Evolutionary conservation across 2,329 filamentous ascomycete genomes (phyloP), one percentile per base, ranked within the genome.

Genomic region (Calonectria crousiana): DNA sequence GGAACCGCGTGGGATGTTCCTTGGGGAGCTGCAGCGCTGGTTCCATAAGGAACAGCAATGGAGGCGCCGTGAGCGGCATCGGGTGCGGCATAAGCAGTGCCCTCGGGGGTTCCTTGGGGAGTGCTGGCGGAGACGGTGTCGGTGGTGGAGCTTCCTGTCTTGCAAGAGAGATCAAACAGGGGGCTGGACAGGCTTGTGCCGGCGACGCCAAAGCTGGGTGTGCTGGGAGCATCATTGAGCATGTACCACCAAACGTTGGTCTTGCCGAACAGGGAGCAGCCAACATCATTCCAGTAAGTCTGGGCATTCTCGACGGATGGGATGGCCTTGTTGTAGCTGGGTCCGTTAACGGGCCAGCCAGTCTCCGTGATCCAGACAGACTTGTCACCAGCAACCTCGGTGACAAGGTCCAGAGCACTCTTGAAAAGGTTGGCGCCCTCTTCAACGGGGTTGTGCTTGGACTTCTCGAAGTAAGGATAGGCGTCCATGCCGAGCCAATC

Each of bases 321-420:
- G 13, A 93, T 89, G 51, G 91, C 94, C 64, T 90, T 82, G 78
- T 92, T 92, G 75, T 89, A 85, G 1, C 86, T 89, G 77, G 90
- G 86, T 71, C 95, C 95, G 80, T 89, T 92, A 68, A 95, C 92
- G 64, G 95, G 95, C 92, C 94, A 97, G 77, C 95, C 95, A 20
- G 95, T 97, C 89, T 98, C 95, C 34, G 95, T 97, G 76, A 97
- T 90, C 94, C 94, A 97, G 79, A 97, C 90, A 23, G 90, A 88
- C 89, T 95, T 96, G 82, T 90, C 91, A 44, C 89, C 87, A 44
- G 91, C 89, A 56, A 88, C 92, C 20, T 82, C 85, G 75, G 89
- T 84, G 41, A 93, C 94, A 73, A 89, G 88, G 65, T 88, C 85
- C 49, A 94, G 87, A 20, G 95, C 92, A 18, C 90, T 88, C 81